Evolutionary conservation across 371 early-diverging fungal species (phyloP).

Genomic region (Sporodiniella umbellata): DNA sequence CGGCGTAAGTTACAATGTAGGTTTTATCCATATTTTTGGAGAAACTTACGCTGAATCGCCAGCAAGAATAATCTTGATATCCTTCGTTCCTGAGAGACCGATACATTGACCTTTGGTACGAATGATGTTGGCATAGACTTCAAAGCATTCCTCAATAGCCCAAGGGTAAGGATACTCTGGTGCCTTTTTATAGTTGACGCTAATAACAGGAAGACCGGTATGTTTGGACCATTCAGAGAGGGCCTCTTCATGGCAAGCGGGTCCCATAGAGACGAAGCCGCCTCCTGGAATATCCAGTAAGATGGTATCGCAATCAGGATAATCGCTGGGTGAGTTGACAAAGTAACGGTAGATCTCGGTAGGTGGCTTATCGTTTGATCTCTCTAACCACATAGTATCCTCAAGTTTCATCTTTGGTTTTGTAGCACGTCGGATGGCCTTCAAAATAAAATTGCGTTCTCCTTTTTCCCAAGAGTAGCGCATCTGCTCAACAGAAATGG

Average conservation of each 20-base stretch:
- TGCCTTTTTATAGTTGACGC: conserved; percentile 92
- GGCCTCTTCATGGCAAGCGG: conserved; percentile 73
- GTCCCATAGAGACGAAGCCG: conserved; percentile 81
- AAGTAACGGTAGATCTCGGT: conserved; percentile 54
- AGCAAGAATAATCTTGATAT: conserved; percentile 59
- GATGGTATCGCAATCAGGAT: conserved; percentile 51
- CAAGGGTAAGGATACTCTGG: conserved; percentile 95
- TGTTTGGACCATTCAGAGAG: conserved; percentile 66
- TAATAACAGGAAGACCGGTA: conserved; percentile 67
- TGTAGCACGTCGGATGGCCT: conserved; percentile 41
- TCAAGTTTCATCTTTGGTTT: conserved; percentile 56
- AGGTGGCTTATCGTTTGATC: conserved; percentile 36
- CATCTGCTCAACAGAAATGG: conserved; percentile 85
- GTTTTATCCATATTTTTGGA: neutral
- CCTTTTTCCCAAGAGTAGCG: conserved; percentile 89
- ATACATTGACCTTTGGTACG: conserved; percentile 67
- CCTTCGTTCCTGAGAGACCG: conserved; percentile 60
- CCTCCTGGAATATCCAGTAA: conserved; percentile 86
- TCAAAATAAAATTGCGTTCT: conserved; percentile 64
- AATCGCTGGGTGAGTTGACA: conserved; percentile 38
- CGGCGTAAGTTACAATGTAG: too few relatives aligned
- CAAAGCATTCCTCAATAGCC: conserved; percentile 91
- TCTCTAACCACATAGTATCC: conserved; percentile 51
- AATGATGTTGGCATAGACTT: conserved; percentile 70
- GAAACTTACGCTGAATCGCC: conserved; percentile 92